Conservation (phyloP, 1,284 basidiomycete species). For the Pyrrhoderma lamaoense region DNA sequence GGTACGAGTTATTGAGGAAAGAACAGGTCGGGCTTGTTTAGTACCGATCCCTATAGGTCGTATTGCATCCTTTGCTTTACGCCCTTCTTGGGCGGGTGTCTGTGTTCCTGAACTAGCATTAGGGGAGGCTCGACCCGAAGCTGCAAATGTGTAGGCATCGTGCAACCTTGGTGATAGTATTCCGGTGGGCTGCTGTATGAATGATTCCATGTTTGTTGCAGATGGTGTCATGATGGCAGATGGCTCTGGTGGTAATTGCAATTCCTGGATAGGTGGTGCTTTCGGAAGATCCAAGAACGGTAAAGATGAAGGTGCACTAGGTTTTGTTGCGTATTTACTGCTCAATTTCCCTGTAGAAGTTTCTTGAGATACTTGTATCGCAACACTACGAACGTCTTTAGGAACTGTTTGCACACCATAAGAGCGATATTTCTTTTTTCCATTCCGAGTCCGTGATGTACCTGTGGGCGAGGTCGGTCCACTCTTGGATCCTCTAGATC, state of each 20-base stretch:
- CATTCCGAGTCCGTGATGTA: constrained; percentile 30
- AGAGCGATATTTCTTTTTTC: constrained; percentile 46
- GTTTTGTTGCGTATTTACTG: constrained; percentile 1
- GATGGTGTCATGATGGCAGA: constrained; percentile 11
- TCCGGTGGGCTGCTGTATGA: constrained; percentile 1
- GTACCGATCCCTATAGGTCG: constrained; percentile 13
- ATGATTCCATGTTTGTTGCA: constrained; percentile 7
- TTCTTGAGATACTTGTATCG: constrained; percentile 41
- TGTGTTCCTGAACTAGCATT: too few relatives aligned
- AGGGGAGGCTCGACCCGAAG: constrained; percentile 14
- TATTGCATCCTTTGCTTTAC: constrained; percentile 12
- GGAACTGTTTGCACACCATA: constrained; percentile 56
- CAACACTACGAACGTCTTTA: constrained; percentile 41
- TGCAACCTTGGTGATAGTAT: constrained; percentile 17
- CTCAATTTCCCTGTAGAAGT: constrained; percentile 9
- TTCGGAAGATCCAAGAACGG: constrained; percentile 8
- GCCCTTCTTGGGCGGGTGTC: not conserved
- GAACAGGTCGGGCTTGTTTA: constrained; percentile 12
- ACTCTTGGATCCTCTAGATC: constrained; percentile 23
- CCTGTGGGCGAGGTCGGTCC: constrained; percentile 28
- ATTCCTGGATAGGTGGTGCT: constrained; percentile 12
- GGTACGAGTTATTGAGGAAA: constrained; percentile 2
- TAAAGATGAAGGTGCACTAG: not conserved
- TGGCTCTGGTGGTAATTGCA: constrained; percentile 7
- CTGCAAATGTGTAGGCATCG: constrained; percentile 13